Evolutionary conservation across 306 rosid genomes (phyloP).

Genomic region (Prunus dulcis): DNA sequence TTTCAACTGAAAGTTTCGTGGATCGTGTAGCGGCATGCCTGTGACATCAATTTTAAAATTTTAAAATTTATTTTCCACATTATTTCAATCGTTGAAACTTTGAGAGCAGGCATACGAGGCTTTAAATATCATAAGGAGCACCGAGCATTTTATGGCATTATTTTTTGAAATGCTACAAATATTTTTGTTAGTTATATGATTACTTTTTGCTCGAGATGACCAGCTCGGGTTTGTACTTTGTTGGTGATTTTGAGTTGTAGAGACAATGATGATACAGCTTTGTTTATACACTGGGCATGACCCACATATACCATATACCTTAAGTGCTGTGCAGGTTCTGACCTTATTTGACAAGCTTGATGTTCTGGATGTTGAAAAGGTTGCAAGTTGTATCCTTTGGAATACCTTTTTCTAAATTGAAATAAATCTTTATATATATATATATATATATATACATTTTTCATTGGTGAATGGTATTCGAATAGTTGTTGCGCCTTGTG

Average conservation of each 20-base stretch:
- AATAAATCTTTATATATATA: neutral
- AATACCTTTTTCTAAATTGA: constrained; percentile 4
- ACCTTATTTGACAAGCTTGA: constrained; percentile 69
- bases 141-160: too few species aligned
- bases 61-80: too few species aligned
- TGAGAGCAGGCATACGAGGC: too few species aligned
- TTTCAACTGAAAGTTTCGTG: too few species aligned
- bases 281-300: constrained; percentile 59
- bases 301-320: constrained; percentile 69
- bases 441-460: neutral
- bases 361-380: constrained; percentile 57
- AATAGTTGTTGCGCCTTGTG: neutral
- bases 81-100: too few species aligned
- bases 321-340: constrained; percentile 81
- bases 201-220: too few species aligned
- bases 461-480: neutral
- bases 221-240: too few species aligned
- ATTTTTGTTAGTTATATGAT: too few species aligned
- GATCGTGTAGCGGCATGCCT: too few species aligned
- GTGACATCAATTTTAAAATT: too few species aligned
- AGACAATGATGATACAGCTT: neutral
- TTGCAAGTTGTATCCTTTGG: constrained; percentile 82
- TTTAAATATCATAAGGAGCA: too few species aligned
- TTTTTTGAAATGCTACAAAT: too few species aligned
- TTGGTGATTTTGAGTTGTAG: neutral